A percentile compares a stretch with the other conserved stretches of the same genome.
Conservation (phyloP, 192 early-diverging fungal species). For the Umbelopsis isabellina region DNA sequence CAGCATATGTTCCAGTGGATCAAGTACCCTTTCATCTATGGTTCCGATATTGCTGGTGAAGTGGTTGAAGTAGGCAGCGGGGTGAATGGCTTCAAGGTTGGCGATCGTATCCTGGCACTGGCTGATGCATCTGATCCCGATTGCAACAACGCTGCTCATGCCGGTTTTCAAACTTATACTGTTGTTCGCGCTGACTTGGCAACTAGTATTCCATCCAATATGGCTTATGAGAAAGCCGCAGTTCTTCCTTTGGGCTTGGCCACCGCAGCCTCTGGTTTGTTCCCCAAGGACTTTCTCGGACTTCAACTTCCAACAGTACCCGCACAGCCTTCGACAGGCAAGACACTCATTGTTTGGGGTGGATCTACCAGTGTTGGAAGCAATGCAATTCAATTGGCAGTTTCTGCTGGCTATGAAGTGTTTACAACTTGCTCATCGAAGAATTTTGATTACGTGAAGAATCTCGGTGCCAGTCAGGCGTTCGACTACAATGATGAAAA, state of each 20-base stretch:
- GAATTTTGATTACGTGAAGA: slow-evolving; percentile 45
- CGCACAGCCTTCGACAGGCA: slow-evolving; percentile 15
- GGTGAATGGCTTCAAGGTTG: slow-evolving; percentile 44
- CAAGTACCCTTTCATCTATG: slow-evolving; percentile 8
- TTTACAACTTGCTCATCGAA: slow-evolving; percentile 53
- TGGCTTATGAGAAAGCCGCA: slow-evolving; percentile 49
- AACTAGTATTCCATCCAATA: slow-evolving; percentile 14
- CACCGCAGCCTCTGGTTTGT: slow-evolving; percentile 54
- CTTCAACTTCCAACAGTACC: slow-evolving; percentile 3
- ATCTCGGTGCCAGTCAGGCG: slow-evolving; percentile 49
- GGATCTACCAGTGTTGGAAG: slow-evolving; percentile 61
- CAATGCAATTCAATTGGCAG: slow-evolving; percentile 48
- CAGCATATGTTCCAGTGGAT: too few species aligned
- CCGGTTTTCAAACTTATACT: not conserved
- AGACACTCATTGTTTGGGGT: slow-evolving; percentile 52
- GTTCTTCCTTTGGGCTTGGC: slow-evolving; percentile 53
- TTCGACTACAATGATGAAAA: slow-evolving; percentile 52
- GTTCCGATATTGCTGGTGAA: slow-evolving; percentile 2
- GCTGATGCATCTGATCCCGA: slow-evolving; percentile 39
- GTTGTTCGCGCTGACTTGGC: not conserved
- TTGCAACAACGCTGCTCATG: slow-evolving; percentile 23
- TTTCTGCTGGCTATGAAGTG: slow-evolving; percentile 34
- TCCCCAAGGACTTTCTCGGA: slow-evolving; percentile 25
- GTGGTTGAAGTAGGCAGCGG: slow-evolving; percentile 4
- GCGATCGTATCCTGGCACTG: slow-evolving; percentile 51